Evolutionary conservation across 129 eudicot genomes (phyloP).

Genomic region (Oenanthe sinensis): DNA sequence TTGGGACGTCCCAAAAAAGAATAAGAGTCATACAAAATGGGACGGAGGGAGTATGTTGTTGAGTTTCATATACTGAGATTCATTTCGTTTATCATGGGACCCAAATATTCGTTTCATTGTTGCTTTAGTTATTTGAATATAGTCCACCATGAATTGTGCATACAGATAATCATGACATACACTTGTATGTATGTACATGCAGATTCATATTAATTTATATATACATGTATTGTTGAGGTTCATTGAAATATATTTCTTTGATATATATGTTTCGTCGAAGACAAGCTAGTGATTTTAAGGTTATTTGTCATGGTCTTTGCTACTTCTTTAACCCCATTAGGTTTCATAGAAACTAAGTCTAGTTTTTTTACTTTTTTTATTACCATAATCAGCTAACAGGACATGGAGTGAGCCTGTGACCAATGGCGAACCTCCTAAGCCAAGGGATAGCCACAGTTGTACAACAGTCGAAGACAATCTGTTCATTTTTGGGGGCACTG

Average conservation of each 20-base stretch:
- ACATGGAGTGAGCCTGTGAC: conserved; percentile 76
- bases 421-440: conserved; percentile 64
- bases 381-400: conserved; percentile 38
- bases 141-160: background rate
- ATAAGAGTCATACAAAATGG: no score
- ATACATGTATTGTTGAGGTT: background rate
- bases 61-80: background rate
- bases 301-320: background rate
- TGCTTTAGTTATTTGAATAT: background rate
- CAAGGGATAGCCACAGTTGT: conserved; percentile 98
- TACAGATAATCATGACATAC: background rate
- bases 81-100: background rate
- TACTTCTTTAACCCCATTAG: background rate
- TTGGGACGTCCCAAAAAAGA: no score
- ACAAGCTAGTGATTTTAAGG: background rate
- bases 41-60: no score
- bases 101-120: background rate
- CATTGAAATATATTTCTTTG: background rate
- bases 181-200: conserved; percentile 1
- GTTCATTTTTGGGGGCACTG: conserved; percentile 92
- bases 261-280: background rate
- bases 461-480: conserved; percentile 75
- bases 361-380: background rate
- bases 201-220: background rate
- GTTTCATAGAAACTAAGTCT: background rate